Conservation (phyloP, 140 eudicot species). For the Flaveria floridana region DNA sequence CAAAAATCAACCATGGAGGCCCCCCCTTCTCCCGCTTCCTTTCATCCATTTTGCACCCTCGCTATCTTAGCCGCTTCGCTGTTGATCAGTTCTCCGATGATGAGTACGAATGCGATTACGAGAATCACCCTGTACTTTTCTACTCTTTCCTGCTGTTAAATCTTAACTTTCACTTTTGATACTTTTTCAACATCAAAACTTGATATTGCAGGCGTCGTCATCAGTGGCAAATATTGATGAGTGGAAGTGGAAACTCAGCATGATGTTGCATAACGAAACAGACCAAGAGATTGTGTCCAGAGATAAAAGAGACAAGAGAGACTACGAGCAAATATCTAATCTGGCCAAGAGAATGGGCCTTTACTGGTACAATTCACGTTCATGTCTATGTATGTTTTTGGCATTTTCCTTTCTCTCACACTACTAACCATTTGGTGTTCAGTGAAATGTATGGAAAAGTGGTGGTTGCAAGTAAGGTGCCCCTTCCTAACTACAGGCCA, state of each 20-base stretch:
- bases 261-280: conserved; percentile 63
- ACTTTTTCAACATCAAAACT: not conserved
- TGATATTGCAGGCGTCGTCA: conserved; percentile 69
- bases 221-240: conserved; percentile 97
- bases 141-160: not conserved
- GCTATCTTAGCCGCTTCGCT: conserved; percentile 44
- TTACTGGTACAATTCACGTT: conserved; percentile 53
- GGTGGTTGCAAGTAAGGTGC: conserved; percentile 94
- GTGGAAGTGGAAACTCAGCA: conserved; percentile 97
- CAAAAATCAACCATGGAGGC: conserved; percentile 22
- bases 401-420: conserved; percentile 11
- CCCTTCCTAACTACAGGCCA: conserved; percentile 96
- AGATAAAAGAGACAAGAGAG: conserved; percentile 90
- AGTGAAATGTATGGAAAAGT: conserved; percentile 95
- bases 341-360: conserved; percentile 93
- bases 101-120: conserved; percentile 95
- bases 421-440: conserved; percentile 28
- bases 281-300: conserved; percentile 80
- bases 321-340: conserved; percentile 83
- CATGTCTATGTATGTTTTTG: conserved; percentile 24
- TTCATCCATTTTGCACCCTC: conserved; percentile 11
- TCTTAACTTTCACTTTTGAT: not conserved
- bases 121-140: conserved; percentile 61
- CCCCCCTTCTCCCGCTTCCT: conserved; percentile 26
- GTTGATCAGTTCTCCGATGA: conserved; percentile 95